These are phyloP conservation scores for Metschnikowia baotianmanensis DNA, from an alignment of 805 yeast species.

Conservation along the genomic window DNA sequence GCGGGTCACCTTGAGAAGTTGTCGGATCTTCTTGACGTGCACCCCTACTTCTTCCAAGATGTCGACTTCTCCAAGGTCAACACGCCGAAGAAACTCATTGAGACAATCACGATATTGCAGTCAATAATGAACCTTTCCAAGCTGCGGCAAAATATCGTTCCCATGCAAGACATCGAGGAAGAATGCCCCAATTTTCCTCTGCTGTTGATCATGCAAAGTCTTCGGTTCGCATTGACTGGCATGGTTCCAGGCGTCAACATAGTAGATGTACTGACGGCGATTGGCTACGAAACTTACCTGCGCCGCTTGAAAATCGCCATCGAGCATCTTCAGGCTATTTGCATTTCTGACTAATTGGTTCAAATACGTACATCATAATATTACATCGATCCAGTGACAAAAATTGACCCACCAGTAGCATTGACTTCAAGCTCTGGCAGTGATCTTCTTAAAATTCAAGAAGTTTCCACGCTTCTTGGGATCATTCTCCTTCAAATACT, in stretches of 20 bases:
- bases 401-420: too few species aligned
- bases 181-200: constrained; percentile 2
- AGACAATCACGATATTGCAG: constrained; percentile 13
- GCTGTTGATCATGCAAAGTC: constrained; percentile 13
- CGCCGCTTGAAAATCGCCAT: constrained; percentile 14
- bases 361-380: too few species aligned
- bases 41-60: constrained; percentile 48
- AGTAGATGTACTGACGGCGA: constrained; percentile 51
- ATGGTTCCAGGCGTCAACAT: constrained; percentile 68
- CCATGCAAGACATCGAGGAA: constrained; percentile 4
- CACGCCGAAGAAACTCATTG: constrained; percentile 13
- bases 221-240: constrained; percentile 66
- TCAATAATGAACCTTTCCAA: constrained; percentile 17
- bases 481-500: constrained; percentile 18
- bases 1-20: constrained; percentile 52
- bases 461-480: constrained; percentile 17
- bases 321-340: constrained; percentile 2
- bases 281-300: constrained; percentile 40
- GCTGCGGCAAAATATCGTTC: constrained; percentile 1
- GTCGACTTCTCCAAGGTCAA: constrained; percentile 28
- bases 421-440: too few species aligned
- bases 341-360: not conserved
- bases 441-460: constrained; percentile 28
- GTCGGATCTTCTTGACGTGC: constrained; percentile 48
- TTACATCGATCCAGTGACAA: too few species aligned